Percentiles rank a stretch among this genome's conserved stretches.
Evolutionary conservation across 305 asterid genomes (phyloP).

Genomic region (Fraxinus platypoda): DNA sequence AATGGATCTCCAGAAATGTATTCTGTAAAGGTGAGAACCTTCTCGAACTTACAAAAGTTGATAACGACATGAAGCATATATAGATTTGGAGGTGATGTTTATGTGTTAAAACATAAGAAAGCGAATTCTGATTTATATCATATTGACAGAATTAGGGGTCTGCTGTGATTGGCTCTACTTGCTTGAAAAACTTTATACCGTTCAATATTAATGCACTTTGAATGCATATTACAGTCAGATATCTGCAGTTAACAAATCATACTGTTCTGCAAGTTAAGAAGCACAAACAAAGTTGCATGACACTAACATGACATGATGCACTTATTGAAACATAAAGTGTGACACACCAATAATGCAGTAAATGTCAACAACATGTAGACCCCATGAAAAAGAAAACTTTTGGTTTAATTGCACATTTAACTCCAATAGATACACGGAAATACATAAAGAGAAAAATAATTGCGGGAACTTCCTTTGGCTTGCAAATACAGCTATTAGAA

Average conservation of each 20-base stretch:
- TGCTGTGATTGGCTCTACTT: background rate
- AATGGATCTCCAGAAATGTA: background rate
- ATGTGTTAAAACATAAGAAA: background rate
- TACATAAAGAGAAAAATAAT: background rate
- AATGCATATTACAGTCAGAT: background rate
- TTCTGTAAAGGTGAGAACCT: background rate
- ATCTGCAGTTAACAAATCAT: background rate
- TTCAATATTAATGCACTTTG: background rate
- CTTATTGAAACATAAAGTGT: background rate
- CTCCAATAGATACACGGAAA: background rate
- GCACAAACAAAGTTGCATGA: background rate
- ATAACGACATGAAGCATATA: background rate
- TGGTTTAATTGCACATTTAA: background rate
- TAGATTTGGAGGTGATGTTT: background rate
- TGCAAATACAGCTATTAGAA: background rate
- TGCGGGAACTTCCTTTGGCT: background rate
- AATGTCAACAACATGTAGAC: background rate
- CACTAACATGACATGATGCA: background rate
- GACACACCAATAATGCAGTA: background rate
- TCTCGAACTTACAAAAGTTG: background rate
- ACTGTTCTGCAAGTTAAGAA: background rate
- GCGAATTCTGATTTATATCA: background rate
- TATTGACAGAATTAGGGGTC: background rate
- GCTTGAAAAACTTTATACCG: background rate
- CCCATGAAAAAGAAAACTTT: background rate